Evolutionary conservation across 2,329 filamentous ascomycete genomes (phyloP).

Genomic region (Didymella segeticola): DNA sequence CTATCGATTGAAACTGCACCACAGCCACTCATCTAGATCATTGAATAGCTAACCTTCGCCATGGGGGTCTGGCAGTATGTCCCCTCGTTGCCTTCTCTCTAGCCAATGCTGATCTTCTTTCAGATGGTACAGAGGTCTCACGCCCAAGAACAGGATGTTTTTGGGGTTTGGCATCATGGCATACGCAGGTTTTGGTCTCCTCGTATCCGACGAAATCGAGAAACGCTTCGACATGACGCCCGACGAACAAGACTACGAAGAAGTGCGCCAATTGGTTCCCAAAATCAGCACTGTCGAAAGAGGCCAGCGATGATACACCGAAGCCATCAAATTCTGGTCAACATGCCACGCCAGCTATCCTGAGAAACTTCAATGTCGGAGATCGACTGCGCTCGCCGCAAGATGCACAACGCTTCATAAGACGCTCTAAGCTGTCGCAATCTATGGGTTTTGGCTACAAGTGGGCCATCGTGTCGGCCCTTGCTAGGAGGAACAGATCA

Average conservation of each 20-base stretch:
- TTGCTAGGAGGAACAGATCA: too few species aligned
- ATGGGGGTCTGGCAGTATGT: conserved; percentile 51
- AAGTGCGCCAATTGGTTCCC: conserved; percentile 67
- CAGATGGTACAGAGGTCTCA: conserved; percentile 70
- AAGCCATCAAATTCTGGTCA: too few species aligned
- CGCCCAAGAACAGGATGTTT: conserved; percentile 71
- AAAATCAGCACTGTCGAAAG: conserved; percentile 57
- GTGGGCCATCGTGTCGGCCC: too few species aligned
- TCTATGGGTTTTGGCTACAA: too few species aligned
- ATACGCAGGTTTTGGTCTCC: conserved; percentile 78
- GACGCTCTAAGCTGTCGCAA: too few species aligned
- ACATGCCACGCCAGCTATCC: too few species aligned
- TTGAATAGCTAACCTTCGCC: conserved; percentile 5
- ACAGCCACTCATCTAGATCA: neutral
- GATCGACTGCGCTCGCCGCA: too few species aligned
- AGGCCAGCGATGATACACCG: conserved; percentile 3
- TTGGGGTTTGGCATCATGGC: conserved; percentile 77
- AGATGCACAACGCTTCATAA: too few species aligned
- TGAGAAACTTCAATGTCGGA: too few species aligned
- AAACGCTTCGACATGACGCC: conserved; percentile 75
- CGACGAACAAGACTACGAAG: conserved; percentile 74
- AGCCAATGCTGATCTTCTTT: conserved; percentile 3
- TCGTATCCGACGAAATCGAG: conserved; percentile 75
- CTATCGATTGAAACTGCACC: neutral
- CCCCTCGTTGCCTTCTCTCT: neutral